A percentile compares a stretch with the other conserved stretches of the same genome.
phyloP scores from a whole-genome alignment of 192 early-diverging fungal genomes.

The Coemansia furcata region DNA sequence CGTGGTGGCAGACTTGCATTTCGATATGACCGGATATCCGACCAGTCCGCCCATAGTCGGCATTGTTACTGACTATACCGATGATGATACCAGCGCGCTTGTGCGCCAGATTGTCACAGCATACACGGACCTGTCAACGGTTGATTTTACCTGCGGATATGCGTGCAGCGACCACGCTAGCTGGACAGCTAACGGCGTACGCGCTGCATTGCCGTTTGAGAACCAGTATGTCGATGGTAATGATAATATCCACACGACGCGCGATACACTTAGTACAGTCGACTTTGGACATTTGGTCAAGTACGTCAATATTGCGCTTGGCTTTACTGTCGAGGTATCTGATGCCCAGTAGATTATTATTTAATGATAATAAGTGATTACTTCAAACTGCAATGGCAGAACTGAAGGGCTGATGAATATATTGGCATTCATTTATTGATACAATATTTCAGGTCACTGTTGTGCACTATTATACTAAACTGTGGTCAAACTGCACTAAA shows the following conservation, averaged over 20 bases:
- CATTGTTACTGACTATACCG: conserved; percentile 77
- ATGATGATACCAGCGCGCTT: conserved; percentile 36
- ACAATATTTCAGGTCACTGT: too few relatives aligned
- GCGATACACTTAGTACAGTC: conserved; percentile 68
- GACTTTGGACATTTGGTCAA: conserved; percentile 64
- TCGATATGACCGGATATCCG: conserved; percentile 91
- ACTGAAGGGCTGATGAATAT: too few relatives aligned
- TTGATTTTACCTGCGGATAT: conserved; percentile 33
- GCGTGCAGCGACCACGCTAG: conserved; percentile 83
- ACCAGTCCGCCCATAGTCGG: conserved; percentile 64
- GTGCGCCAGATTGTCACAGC: conserved; percentile 11
- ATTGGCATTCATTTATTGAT: background rate
- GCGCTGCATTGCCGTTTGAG: conserved; percentile 76
- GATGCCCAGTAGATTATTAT: background rate
- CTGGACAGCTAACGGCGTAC: conserved; percentile 79
- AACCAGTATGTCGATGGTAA: conserved; percentile 60
- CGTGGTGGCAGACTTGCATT: conserved; percentile 79
- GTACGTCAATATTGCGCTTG: conserved; percentile 73
- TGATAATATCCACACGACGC: conserved; percentile 72
- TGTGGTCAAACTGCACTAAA: too few relatives aligned
- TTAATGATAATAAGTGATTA: too few relatives aligned
- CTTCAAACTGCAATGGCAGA: too few relatives aligned
- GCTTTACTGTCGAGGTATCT: conserved; percentile 77
- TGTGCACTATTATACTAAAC: too few relatives aligned
- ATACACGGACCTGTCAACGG: conserved; percentile 26